Base-by-base conservation (phyloP, 2,329 filamentous ascomycete species). In the Lachnellula subtilissima region DNA sequence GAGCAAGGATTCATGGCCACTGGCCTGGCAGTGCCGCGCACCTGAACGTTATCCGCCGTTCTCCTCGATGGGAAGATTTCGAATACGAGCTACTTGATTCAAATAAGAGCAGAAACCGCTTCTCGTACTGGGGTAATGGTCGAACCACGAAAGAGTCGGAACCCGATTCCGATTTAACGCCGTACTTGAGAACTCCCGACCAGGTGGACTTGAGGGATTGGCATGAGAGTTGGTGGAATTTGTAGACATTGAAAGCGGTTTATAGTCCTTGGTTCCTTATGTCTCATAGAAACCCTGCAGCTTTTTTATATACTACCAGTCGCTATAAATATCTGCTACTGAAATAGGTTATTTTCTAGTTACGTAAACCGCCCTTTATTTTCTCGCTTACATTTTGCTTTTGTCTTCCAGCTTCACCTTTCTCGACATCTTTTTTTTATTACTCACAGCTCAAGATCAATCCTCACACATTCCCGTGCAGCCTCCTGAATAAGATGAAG, bases 1-100 rank as follows among this genome's bases (percentile, higher is more conserved):
- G 85, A 0, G 78, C 76, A 0, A 73, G 84, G 3, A 83, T 89
- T 28, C 83, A 88, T 58, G 86, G 85, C 0, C 65, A 87, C 4
- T 90, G 86, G 80, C 87, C 86, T 0, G 86, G 86, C 0, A 86
- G 82, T 61, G 84, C 84, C 0, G 74, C 80, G 0, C 83, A 86
- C 60, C 71, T 83, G 35, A 83, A 83, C 0, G 76, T 80, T n/a
- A 75, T 85, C 4, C 73, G 82, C 19, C 72, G 67, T 15, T 76
- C 78, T 32, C 79, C 79, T 2, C 67, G 80, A 4, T 83, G 79
- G 78, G 80, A 83, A 62, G 80, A 83, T 58, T 83, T 73, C 68
- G 77, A 80, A 55, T 83, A 79, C 61, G 74, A 74, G 5, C 75
- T 77, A 28, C 25, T 28, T 28, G 25, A 28, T 55, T 60, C 72